Evolutionary conservation across 2,329 filamentous ascomycete genomes (phyloP), one percentile per base, ranked within the genome.

Genomic region (Pezicula neosporulosa): DNA sequence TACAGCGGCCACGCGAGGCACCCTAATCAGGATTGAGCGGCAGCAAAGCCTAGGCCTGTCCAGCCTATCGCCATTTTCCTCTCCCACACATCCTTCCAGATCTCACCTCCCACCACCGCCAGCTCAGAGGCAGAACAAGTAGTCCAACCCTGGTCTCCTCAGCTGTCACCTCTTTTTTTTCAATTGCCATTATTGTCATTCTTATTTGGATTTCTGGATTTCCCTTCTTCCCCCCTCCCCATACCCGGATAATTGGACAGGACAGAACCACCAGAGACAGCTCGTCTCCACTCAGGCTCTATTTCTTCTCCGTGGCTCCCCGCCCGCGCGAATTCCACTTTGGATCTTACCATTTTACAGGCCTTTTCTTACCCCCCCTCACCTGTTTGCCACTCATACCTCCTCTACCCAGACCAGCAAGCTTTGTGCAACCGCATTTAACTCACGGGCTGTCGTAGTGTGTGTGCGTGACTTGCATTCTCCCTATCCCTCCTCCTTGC

Each of bases 391-490:
- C 42, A 28, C 51, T 43, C 30, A 48, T 47, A 44, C 50, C 35
- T 48, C 55, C 48, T 48, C 49, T 4, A 24, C 24, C 39, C 30
- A 33, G 30, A 33, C 30, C 30, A 33, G 30, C 30, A 33, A 9
- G 30, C 30, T 42, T 52, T 55, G 61, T 65, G 46, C 55, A 51
- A 61, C 61, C 58, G 59, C 59, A 58, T 56, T 44, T 48, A 47
- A 49, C 49, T 39, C 54, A 47, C 53, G 60, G 60, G 64, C 64
- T 65, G 66, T 64, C 64, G 63, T 63, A 64, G 63, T 56, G n/a
- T 39, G 37, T 64, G 57, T 63, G 60, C 59, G 60, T 65, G 64
- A 62, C 60, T 58, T 59, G 59, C 58, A 59, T 56, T 50, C 53
- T 60, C 58, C 58, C 24, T 24, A 24, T 24, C 24, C 58, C 55